Conservation (phyloP, 2,329 filamentous ascomycete species). For the Bretziella fagacearum region DNA sequence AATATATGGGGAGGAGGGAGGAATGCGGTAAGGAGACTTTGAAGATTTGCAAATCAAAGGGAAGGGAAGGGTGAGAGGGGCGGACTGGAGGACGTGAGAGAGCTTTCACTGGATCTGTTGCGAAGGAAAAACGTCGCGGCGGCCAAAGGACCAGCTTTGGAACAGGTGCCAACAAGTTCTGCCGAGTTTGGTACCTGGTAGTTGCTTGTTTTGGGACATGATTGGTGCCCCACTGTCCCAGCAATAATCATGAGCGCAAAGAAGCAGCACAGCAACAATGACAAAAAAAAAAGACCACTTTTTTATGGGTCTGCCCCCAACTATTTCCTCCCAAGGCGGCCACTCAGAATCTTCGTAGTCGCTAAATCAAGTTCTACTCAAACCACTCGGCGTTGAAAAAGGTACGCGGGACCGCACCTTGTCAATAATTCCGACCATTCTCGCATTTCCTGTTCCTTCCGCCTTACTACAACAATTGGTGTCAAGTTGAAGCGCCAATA, state of each 20-base stretch:
- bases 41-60: slow-evolving; percentile 6
- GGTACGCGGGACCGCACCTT: slow-evolving; percentile 12
- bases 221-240: too few relatives aligned
- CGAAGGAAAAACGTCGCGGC: slow-evolving; percentile 13
- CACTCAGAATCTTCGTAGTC: too few relatives aligned
- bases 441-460: slow-evolving; percentile 1
- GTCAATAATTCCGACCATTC: slow-evolving; percentile 11
- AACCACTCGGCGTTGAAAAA: too few relatives aligned
- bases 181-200: slow-evolving; percentile 4
- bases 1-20: slow-evolving; percentile 6
- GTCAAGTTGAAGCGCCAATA: slow-evolving; percentile 8
- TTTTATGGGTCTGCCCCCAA: too few relatives aligned
- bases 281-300: too few relatives aligned
- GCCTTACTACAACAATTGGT: neutral
- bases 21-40: slow-evolving; percentile 3
- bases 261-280: too few relatives aligned
- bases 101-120: slow-evolving; percentile 5
- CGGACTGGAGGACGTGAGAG: slow-evolving; percentile 5
- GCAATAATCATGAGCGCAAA: too few relatives aligned
- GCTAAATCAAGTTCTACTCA: too few relatives aligned
- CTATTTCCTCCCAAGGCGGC: too few relatives aligned
- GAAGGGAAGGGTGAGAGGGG: slow-evolving; percentile 8
- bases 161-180: slow-evolving; percentile 11
- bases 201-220: neutral
- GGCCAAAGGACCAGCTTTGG: slow-evolving; percentile 1